Evolutionary conservation across 2,329 filamentous ascomycete species (phyloP), one percentile per base, ranked within the genome.

Genomic region (Aspergillus sp.): DNA sequence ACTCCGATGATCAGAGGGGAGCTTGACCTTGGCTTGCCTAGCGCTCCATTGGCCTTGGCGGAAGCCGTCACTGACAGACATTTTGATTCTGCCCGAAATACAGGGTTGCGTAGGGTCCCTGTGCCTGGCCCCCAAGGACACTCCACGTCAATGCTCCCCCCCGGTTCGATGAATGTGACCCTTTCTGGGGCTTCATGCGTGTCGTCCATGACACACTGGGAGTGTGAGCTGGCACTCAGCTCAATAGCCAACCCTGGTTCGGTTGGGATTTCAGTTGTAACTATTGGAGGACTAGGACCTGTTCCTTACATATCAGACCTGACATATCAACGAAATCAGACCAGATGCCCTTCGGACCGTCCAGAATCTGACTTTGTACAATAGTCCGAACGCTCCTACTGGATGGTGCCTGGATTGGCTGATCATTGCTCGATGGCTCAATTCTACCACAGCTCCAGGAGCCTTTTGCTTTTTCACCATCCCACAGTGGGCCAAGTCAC

Each of bases 401-500:
- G 24, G 22, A 9, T 17, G 19, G 46, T 48, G 43, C 47, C 44
- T 47, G 22, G 30, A 43, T 45, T 44, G 47, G 51, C 36, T 47
- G 52, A 59, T 51, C 49, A 40, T 44, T 57, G 32, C 53, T 42
- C 44, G 44, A 53, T 50, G 40, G 49, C 45, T 52, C 49, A 43
- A 56, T 55, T 53, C 53, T 47, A 51, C 50, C 45, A 52, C 52
- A 51, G 47, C 49, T 30, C 7, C 51, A 45, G 47, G 43, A 51
- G 51, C 48, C 26, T 49, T 43, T 51, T 48, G 8, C 33, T 49
- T 43, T 44, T 52, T 51, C 43, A 35, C 43, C 24, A 33, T 36
- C 26, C 43, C 40, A 44, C 26, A 47, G 55, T 60, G 57, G 59
- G 53, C 41, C 51, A 38, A 36, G 55, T 50, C 51, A 51, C 59